phyloP scores from a whole-genome alignment of 306 rosid species.

The Begonia fuchsioides region DNA sequence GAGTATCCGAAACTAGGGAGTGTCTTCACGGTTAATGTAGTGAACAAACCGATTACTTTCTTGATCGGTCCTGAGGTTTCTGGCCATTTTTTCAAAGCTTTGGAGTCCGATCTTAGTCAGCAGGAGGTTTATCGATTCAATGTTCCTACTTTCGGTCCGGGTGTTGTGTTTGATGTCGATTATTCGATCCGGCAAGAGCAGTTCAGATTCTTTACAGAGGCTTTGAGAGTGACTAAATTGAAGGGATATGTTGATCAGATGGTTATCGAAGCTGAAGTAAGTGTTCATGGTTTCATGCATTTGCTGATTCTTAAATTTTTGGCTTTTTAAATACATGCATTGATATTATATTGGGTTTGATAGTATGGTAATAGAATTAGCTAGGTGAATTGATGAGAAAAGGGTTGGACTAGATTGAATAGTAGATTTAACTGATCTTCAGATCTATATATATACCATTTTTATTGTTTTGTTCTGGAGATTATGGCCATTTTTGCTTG shows the following conservation, averaged over 20 bases:
- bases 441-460: too few species aligned
- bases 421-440: too few species aligned
- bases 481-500: too few species aligned
- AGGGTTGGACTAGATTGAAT: too few species aligned
- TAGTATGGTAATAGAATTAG: too few species aligned
- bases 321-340: too few species aligned
- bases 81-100: constrained; percentile 76
- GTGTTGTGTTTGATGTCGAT: constrained; percentile 91
- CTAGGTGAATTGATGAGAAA: too few species aligned
- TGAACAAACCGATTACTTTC: constrained; percentile 64
- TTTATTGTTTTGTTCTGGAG: too few species aligned
- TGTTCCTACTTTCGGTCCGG: constrained; percentile 92
- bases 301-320: too few species aligned
- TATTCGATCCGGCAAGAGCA: constrained; percentile 81
- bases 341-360: too few species aligned
- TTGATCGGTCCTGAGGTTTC: constrained; percentile 92
- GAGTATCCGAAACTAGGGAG: constrained; percentile 80
- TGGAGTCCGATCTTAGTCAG: constrained; percentile 82
- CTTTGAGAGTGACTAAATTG: constrained; percentile 65
- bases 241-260: constrained; percentile 91
- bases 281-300: background rate
- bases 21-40: constrained; percentile 60
- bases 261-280: constrained; percentile 76
- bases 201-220: constrained; percentile 86
- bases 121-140: constrained; percentile 92